Evolutionary conservation across 1,284 basidiomycete species (phyloP), one percentile per base, ranked within the genome.

Genomic region (Microbotryum scabiosae): DNA sequence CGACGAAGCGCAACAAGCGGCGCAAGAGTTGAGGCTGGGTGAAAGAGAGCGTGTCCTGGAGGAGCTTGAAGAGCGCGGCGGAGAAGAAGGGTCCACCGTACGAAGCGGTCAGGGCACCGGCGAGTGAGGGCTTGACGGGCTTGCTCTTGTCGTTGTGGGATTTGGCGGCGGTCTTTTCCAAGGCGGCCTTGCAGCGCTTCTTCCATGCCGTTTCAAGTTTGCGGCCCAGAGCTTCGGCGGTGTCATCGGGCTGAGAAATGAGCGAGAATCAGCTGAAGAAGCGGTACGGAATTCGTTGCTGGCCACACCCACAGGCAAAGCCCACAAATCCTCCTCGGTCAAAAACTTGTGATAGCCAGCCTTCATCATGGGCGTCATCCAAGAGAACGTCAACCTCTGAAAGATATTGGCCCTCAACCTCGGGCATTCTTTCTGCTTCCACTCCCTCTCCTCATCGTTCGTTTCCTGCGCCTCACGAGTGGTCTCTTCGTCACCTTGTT

Each of bases 11-110:
- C 41, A 97, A 79, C 9, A 98, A 79, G 69, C 83, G 80, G 20
- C 88, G 83, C 28, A 98, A 81, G 1, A 97, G 79, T 73, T 96
- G 88, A 0, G 94, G 94, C 73, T 97, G 93, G 3, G 85, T 74
- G 76, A 97, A 97, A 0, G 84, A 83, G 16, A 94, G 77, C 49
- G 78, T 76, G 73, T 97, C 93, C 74, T 93, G 90, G 0, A 82
- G 53, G 16, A 88, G 68, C 77, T 73, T 74, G 72, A 74, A 72
- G 16, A 74, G 18, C 44, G 78, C 79, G 0, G 90, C 92, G 23
- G 83, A 71, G 3, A 83, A 74, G 71, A 88, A 96, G 0, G 88
- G 85, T 0, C 81, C 78, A 0, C 93, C 93, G 70, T 88, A 97
- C 0, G 90, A 82, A 4, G 81, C 71, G 61, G 84, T 83, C 18